Conservation (phyloP, 768 basidiomycete species). For the Tulasnella sp. region DNA sequence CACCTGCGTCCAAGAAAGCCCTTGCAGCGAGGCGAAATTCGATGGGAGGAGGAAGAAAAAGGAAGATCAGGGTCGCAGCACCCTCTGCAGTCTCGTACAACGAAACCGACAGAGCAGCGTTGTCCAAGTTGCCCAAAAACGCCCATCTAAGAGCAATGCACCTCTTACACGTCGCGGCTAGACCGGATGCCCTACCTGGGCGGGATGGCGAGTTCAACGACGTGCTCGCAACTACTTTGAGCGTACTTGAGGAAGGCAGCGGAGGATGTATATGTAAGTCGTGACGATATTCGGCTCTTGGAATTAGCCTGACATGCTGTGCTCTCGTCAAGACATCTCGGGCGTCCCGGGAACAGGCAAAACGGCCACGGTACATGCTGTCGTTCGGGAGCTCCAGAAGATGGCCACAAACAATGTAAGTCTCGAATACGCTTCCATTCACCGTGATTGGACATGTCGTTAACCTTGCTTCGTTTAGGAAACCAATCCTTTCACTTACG, state of each 20-base stretch:
- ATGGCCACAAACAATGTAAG: slow-evolving; percentile 76
- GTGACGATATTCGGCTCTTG: slow-evolving; percentile 1
- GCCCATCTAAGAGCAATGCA: slow-evolving; percentile 86
- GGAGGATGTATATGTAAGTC: slow-evolving; percentile 91
- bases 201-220: slow-evolving; percentile 75
- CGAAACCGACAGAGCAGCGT: slow-evolving; percentile 26
- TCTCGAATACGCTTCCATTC: slow-evolving; percentile 15
- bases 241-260: slow-evolving; percentile 82
- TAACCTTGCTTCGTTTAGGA: slow-evolving; percentile 47
- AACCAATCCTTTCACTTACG: slow-evolving; percentile 88
- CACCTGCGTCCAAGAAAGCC: slow-evolving; percentile 68
- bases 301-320: neutral
- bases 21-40: slow-evolving; percentile 39
- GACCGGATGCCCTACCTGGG: slow-evolving; percentile 85
- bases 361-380: slow-evolving; percentile 93
- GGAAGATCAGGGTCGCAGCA: slow-evolving; percentile 23
- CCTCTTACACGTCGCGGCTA: slow-evolving; percentile 83
- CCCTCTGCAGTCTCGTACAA: slow-evolving; percentile 26
- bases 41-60: slow-evolving; percentile 27
- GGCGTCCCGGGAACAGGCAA: slow-evolving; percentile 99
- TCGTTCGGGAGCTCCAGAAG: slow-evolving; percentile 79
- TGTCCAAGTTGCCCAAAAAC: slow-evolving; percentile 55
- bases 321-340: slow-evolving; percentile 64
- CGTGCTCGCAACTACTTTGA: slow-evolving; percentile 68
- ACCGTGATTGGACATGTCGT: neutral